Conservation (phyloP, 2,329 filamentous ascomycete genomes). For the Fusarium irregulare region DNA sequence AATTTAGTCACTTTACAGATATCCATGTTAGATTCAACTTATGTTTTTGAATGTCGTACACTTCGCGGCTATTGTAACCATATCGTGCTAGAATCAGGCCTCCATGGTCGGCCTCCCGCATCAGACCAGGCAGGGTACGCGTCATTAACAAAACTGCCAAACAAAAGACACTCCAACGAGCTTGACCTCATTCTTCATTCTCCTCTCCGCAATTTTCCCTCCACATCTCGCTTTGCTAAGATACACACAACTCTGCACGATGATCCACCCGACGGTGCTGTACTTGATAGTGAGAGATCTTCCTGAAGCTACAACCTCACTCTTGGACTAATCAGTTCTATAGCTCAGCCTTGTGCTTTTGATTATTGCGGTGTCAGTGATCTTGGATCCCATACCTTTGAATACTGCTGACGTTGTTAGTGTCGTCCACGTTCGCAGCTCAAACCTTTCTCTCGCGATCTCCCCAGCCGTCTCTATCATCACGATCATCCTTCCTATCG, state of each 20-base stretch:
- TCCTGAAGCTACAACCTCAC: background rate
- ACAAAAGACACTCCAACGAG: background rate
- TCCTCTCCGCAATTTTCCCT: background rate
- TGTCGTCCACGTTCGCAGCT: slow-evolving; percentile 53
- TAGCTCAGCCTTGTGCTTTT: slow-evolving; percentile 49
- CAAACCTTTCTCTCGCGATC: slow-evolving; percentile 56
- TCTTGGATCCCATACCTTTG: background rate
- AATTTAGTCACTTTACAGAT: background rate
- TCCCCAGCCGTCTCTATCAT: slow-evolving; percentile 52
- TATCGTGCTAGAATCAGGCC: background rate
- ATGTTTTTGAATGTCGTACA: fast-evolving
- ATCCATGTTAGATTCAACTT: fast-evolving
- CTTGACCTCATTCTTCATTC: background rate
- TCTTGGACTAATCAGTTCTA: background rate
- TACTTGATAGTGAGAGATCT: slow-evolving; percentile 47
- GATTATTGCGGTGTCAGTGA: slow-evolving; percentile 48
- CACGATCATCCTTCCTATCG: slow-evolving; percentile 55
- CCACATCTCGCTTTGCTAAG: too few species aligned
- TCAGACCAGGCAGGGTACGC: slow-evolving; percentile 8
- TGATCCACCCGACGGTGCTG: slow-evolving; percentile 47
- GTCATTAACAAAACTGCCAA: slow-evolving; percentile 6
- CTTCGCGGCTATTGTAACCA: background rate
- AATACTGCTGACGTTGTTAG: slow-evolving; percentile 43
- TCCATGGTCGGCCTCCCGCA: slow-evolving; percentile 29
- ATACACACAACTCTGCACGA: slow-evolving; percentile 7